phyloP scores from a whole-genome alignment of 768 basidiomycete genomes.

The Tricholoma saponaceum region DNA sequence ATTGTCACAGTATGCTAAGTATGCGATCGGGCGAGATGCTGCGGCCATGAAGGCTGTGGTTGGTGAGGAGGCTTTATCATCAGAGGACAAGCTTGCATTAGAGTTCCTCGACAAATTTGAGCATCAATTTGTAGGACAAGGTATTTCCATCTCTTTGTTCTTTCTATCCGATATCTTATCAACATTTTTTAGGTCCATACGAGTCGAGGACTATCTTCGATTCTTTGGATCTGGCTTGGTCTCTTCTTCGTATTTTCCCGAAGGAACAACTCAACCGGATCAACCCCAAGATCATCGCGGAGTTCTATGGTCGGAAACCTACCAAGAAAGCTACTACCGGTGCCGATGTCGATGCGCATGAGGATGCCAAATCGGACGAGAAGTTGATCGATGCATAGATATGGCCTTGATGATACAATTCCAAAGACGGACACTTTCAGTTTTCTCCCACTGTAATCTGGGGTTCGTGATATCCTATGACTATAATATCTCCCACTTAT shows the following conservation, averaged over 20 bases:
- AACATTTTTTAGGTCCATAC: constrained; percentile 64
- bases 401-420: constrained; percentile 7
- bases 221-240: constrained; percentile 96
- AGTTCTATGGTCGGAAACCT: constrained; percentile 87
- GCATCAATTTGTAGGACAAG: constrained; percentile 95
- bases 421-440: constrained; percentile 8
- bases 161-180: constrained; percentile 7
- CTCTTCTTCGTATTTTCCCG: constrained; percentile 94
- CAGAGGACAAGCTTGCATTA: constrained; percentile 93
- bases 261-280: constrained; percentile 98
- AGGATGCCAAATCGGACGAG: constrained; percentile 35
- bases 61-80: constrained; percentile 93
- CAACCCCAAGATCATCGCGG: constrained; percentile 92
- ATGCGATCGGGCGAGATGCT: constrained; percentile 96
- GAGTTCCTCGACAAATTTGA: constrained; percentile 99
- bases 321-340: constrained; percentile 57
- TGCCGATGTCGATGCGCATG: constrained; percentile 41
- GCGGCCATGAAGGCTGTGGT: constrained; percentile 99
- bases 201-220: constrained; percentile 97
- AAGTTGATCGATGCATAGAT: constrained; percentile 65
- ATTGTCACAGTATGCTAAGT: constrained; percentile 81
- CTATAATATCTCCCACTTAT: constrained; percentile 1
- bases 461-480: constrained; percentile 6
- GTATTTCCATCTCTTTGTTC: constrained; percentile 34
- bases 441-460: constrained; percentile 9